Conservation (phyloP, 106 monocot species). For the Dendrobium chrysotoxum region DNA sequence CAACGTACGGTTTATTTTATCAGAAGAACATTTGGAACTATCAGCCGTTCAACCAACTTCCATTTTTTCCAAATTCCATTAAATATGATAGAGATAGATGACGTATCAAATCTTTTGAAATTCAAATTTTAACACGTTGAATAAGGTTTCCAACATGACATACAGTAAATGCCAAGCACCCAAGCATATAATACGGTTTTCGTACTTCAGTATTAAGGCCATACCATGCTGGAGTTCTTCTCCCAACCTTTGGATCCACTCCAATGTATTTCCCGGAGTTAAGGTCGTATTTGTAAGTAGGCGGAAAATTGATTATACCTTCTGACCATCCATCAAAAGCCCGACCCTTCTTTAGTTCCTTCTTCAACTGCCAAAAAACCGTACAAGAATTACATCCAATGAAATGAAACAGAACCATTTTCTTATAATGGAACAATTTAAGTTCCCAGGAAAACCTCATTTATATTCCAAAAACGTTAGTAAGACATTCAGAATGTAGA, state of each 20-base stretch:
- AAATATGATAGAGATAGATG: not conserved
- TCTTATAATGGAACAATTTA: not conserved
- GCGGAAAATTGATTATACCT: conserved; percentile 72
- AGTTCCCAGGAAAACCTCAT: not conserved
- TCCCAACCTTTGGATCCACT: conserved; percentile 51
- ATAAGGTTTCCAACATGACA: not conserved
- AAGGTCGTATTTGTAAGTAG: conserved; percentile 81
- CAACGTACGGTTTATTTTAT: not conserved
- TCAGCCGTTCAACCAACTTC: not conserved
- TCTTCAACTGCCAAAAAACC: conserved; percentile 39
- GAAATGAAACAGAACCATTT: not conserved
- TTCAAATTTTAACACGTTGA: no score
- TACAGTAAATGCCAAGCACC: not conserved
- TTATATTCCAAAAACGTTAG: not conserved
- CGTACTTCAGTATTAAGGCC: not conserved
- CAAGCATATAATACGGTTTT: not conserved
- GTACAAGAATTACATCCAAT: not conserved
- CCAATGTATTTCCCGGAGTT: conserved; percentile 58
- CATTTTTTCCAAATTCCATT: not conserved
- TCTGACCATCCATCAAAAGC: conserved; percentile 94
- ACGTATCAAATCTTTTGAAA: not conserved
- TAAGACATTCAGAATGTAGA: not conserved
- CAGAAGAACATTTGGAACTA: not conserved
- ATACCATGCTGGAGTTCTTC: conserved; percentile 94
- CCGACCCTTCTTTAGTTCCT: conserved; percentile 63